These are phyloP conservation scores for Heracleum sosnowskyi DNA, from an alignment of 129 eudicot genomes.

Conservation along the genomic window DNA sequence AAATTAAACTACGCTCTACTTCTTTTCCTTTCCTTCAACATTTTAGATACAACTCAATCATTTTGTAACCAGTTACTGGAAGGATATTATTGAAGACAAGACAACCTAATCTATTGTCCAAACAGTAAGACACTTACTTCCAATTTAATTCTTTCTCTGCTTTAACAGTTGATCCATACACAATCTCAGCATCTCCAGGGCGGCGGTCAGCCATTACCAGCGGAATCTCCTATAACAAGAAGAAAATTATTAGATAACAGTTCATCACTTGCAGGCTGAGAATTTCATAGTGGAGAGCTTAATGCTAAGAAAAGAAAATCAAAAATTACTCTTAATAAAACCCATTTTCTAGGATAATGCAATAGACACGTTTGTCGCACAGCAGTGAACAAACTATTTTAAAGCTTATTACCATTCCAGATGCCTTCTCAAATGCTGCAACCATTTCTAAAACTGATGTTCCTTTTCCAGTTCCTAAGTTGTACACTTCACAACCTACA, in stretches of 20 bases:
- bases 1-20: background rate
- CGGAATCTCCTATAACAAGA: slow-evolving; percentile 63
- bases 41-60: background rate
- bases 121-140: slow-evolving; percentile 58
- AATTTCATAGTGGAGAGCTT: background rate
- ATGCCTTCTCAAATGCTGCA: slow-evolving; percentile 82
- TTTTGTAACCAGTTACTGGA: background rate
- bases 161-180: slow-evolving; percentile 72
- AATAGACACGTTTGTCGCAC: background rate
- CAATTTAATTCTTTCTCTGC: slow-evolving; percentile 81
- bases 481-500: slow-evolving; percentile 84
- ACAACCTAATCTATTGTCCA: background rate
- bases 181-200: slow-evolving; percentile 92
- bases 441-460: slow-evolving; percentile 95
- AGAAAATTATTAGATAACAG: background rate
- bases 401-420: slow-evolving; percentile 63
- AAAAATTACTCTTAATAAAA: too few relatives aligned
- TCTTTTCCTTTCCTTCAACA: background rate
- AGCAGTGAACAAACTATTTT: background rate
- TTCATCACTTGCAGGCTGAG: background rate
- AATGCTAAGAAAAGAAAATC: background rate
- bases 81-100: background rate
- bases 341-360: background rate
- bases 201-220: slow-evolving; percentile 64
- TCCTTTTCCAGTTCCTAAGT: slow-evolving; percentile 92